phyloP scores from a whole-genome alignment of 2,329 filamentous ascomycete species.

The Mycocentrospora acerina region DNA sequence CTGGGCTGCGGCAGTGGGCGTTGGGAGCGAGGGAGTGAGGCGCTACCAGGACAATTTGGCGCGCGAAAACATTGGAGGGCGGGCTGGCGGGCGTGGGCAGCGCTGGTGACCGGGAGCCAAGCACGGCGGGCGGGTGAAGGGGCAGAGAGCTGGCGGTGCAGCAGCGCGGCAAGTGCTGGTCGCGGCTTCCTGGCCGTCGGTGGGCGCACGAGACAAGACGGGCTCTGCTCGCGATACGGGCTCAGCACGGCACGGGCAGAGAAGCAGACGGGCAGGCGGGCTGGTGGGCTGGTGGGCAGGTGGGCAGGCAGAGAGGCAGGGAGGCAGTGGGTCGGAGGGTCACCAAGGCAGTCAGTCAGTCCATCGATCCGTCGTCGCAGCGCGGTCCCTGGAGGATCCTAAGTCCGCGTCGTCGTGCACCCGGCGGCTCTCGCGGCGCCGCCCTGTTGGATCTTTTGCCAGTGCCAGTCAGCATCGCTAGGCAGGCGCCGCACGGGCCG shows the following conservation, averaged over 20 bases:
- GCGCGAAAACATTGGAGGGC: conserved; percentile 10
- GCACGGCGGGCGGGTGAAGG: conserved; percentile 2
- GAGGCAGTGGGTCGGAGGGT: no score
- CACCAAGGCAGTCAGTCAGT: conserved; percentile 4
- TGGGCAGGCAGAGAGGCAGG: no score
- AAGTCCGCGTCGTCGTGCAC: conserved; percentile 16
- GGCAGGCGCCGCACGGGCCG: conserved; percentile 12
- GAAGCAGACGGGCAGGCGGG: conserved; percentile 1
- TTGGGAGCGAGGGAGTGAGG: conserved; percentile 3
- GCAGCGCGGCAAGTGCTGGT: neutral
- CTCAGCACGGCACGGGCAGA: neutral
- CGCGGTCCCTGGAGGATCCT: neutral
- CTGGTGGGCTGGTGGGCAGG: conserved; percentile 1
- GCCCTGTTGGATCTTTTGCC: conserved; percentile 15
- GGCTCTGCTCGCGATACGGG: neutral
- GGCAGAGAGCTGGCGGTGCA: neutral
- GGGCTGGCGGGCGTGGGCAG: neutral
- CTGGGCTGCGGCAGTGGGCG: conserved; percentile 1
- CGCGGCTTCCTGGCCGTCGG: neutral
- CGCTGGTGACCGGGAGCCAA: conserved; percentile 8
- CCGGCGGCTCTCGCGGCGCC: conserved; percentile 28
- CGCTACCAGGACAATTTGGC: conserved; percentile 13
- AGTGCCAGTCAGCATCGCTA: conserved; percentile 33
- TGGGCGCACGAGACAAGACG: neutral
- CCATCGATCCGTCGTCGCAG: neutral